Base-by-base conservation (phyloP, 768 basidiomycete species). In the Rhodosporidiobolus odoratus region DNA sequence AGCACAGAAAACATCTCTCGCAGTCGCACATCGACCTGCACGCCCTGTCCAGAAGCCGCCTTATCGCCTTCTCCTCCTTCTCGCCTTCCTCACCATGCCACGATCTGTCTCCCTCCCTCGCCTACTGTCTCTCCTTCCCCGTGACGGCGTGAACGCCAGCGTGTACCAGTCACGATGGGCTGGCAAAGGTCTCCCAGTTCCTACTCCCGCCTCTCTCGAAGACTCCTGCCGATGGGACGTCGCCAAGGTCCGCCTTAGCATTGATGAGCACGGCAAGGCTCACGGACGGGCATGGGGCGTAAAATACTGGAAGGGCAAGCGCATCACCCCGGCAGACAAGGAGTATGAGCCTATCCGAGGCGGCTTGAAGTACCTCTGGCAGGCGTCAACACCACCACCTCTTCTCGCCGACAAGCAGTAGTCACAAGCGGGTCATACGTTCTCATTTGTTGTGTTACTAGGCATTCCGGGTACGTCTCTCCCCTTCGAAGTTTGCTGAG, bases 181-280 rank as follows among this genome's bases (percentile, higher is more conserved):
- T 1, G 61, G 32, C 45, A 69, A 73, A 66, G 65, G 62, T 0
- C 43, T 69, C 50, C 65, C 68, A 35, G 57, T 65, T 10, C 72
- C 72, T 50, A n/a, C 72, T 12, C 10, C 63, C 27, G 21, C 64
- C 19, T 0, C 58, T 1, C 23, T 12, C 10, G 37, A 50, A 16
- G 65, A 40, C n/a, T 7, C 43, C 45, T 73, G 68, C 62, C 50
- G 34, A 57, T 73, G 62, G 57, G 72, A 69, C 17, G 56, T 73
- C 52, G 64, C 63, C 47, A 60, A 62, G 45, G 61, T 64, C 15
- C 23, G 38, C 2, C 27, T 65, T 15, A 10, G 27, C 34, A 0
- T 35, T 1, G n/a, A n/a, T 43, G 61, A 57, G 17, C 7, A 56
- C 12, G 65, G 65, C 32, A 50, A 41, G 30, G 37, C 58, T 10